Evolutionary conservation across 805 yeast genomes (phyloP).

Genomic region (Lipomyces kockii): DNA sequence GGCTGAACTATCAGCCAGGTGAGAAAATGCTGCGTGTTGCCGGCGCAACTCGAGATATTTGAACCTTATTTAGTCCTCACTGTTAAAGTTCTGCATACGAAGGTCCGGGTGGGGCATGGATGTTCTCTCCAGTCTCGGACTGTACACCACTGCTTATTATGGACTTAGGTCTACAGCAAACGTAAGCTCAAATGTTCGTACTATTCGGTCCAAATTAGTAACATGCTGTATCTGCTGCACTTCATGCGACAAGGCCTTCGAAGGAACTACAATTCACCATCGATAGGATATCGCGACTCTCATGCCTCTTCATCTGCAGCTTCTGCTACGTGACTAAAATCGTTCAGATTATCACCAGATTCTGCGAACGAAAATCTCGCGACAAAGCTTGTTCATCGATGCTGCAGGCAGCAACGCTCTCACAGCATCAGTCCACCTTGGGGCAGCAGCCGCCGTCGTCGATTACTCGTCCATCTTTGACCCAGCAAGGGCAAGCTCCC

Average conservation of each 20-base stretch:
- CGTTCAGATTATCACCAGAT: not conserved
- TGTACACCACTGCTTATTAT: not conserved
- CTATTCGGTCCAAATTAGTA: not conserved
- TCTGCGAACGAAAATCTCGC: not conserved
- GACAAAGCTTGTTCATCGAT: not conserved
- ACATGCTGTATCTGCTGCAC: not conserved
- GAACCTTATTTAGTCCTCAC: not conserved
- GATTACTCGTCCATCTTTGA: not conserved
- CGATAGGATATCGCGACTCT: not conserved
- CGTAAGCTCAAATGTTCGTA: rapidly evolving
- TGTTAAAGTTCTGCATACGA: not conserved
- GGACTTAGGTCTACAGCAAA: not conserved
- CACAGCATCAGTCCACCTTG: not conserved
- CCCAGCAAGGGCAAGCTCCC: conserved; percentile 1
- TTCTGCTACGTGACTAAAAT: not conserved
- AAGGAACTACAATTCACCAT: not conserved
- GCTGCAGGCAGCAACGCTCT: not conserved
- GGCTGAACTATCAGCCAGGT: not conserved
- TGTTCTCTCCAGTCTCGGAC: not conserved
- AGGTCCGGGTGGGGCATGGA: not conserved
- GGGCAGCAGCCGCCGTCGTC: not conserved
- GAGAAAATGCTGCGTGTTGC: not conserved
- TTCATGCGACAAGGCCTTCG: not conserved
- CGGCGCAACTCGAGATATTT: not conserved
- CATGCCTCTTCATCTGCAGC: not conserved